These are phyloP conservation scores for Mycena leptocephala DNA, from an alignment of 768 basidiomycete species.

Conservation along the genomic window DNA sequence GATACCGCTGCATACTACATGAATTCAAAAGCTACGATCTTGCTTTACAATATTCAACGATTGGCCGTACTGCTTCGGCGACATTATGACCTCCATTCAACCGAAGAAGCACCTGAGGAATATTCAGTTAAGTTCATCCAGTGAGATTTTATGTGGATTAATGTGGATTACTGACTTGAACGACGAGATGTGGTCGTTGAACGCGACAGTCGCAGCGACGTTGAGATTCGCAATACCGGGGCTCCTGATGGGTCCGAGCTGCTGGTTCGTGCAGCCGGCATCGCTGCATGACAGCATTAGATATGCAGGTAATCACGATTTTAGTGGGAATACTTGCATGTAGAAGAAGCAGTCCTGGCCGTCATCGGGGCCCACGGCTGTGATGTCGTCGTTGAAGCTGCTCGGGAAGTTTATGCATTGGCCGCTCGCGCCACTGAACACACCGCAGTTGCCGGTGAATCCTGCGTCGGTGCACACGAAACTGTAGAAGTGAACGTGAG, in stretches of 20 bases:
- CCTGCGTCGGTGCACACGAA: constrained; percentile 1
- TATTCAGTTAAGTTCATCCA: neutral
- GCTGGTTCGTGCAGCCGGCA: neutral
- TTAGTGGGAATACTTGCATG: neutral
- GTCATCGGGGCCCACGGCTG: neutral
- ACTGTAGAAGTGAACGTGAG: neutral
- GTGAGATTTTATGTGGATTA: neutral
- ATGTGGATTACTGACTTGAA: neutral
- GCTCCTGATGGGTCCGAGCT: constrained; percentile 2
- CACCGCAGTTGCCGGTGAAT: neutral
- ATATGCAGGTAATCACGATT: neutral
- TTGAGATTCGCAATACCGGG: neutral
- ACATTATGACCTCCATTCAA: neutral
- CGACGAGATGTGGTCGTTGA: constrained; percentile 7
- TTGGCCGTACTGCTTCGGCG: neutral
- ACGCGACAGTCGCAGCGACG: neutral
- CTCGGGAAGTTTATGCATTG: neutral
- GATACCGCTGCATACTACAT: neutral
- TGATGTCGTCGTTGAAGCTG: neutral
- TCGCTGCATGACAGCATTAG: neutral
- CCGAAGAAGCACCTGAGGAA: constrained; percentile 12
- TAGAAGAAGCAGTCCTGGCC: neutral
- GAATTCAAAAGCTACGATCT: neutral
- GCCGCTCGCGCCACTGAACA: neutral
- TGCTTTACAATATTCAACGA: neutral